These are phyloP conservation scores for Clarireedia paspali DNA, from an alignment of 2,329 filamentous ascomycete genomes.

Conservation along the genomic window DNA sequence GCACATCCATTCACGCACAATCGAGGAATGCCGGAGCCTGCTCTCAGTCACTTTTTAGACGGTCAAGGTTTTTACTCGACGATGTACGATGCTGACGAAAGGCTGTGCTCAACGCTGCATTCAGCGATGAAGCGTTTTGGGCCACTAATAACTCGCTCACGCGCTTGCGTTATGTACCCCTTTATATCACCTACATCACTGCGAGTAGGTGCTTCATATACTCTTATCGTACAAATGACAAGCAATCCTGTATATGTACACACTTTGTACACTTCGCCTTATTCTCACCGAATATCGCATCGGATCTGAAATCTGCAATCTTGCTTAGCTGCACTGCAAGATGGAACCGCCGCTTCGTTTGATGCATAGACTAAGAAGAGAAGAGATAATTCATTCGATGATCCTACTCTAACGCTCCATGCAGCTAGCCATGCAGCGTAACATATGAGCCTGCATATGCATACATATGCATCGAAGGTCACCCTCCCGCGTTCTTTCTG, in stretches of 20 bases:
- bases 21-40: neutral
- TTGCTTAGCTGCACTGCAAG: neutral
- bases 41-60: neutral
- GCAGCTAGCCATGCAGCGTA: slow-evolving; percentile 1
- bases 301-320: neutral
- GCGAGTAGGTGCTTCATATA: neutral
- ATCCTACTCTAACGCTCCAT: neutral
- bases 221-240: neutral
- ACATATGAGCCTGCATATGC: neutral
- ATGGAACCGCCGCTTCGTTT: neutral
- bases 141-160: neutral
- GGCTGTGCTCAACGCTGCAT: neutral
- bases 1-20: neutral
- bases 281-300: no score
- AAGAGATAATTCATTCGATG: no score
- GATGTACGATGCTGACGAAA: neutral
- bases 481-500: neutral
- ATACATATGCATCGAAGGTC: slow-evolving; percentile 1
- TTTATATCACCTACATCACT: neutral
- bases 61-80: neutral
- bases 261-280: neutral
- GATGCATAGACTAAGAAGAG: no score
- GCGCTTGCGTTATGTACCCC: neutral
- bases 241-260: neutral
- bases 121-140: neutral